These are phyloP conservation scores for Cytospora chrysosperma DNA, from an alignment of 2,329 filamentous ascomycete genomes.

Conservation along the genomic window DNA sequence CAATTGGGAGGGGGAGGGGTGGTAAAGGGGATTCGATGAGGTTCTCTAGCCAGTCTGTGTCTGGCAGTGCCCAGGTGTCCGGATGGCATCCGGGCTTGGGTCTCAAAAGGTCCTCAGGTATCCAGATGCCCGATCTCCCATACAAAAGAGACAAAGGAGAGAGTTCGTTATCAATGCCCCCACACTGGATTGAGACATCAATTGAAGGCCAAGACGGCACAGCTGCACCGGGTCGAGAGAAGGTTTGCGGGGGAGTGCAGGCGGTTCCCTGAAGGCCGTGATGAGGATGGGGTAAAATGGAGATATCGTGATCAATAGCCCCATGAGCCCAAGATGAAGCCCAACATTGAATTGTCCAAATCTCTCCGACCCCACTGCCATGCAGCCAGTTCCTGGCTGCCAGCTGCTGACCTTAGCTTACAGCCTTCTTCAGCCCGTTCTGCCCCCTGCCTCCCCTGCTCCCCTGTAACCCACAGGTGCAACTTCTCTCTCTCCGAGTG, in stretches of 20 bases:
- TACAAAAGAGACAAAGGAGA: background rate
- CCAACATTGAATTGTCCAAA: background rate
- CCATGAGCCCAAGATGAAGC: background rate
- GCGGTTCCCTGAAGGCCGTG: slow-evolving; percentile 16
- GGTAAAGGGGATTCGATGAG: background rate
- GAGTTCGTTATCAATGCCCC: background rate
- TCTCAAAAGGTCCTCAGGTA: background rate
- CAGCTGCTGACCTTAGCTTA: too few relatives aligned
- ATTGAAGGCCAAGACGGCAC: background rate
- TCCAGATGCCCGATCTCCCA: background rate
- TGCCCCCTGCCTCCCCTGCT: background rate
- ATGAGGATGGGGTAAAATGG: background rate
- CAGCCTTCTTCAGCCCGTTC: too few relatives aligned
- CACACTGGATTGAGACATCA: background rate
- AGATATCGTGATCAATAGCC: background rate
- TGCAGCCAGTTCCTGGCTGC: background rate
- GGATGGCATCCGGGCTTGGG: too few relatives aligned
- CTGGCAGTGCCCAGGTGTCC: background rate
- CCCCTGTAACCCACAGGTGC: background rate
- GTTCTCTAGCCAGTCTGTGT: background rate
- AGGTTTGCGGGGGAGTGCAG: slow-evolving; percentile 17
- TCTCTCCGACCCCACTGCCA: background rate
- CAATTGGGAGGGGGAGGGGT: too few relatives aligned
- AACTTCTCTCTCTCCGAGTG: too few relatives aligned
- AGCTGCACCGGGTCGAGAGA: background rate